Evolutionary conservation across 208 protist species (phyloP).

Genomic region (Acanthamoeba sp.): DNA sequence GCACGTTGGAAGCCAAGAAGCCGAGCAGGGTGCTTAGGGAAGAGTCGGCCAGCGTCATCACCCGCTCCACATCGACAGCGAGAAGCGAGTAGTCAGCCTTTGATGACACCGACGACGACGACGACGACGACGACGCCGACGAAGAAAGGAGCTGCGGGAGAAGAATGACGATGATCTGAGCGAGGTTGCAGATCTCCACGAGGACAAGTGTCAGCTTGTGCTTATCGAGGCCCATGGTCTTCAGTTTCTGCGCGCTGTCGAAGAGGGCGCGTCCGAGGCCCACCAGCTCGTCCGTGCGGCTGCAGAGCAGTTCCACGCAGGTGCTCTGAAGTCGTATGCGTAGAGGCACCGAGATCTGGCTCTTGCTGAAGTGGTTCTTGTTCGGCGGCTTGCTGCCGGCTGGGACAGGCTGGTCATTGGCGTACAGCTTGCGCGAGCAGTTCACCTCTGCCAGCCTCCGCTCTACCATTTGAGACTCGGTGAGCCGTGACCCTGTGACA

Average conservation of each 20-base stretch:
- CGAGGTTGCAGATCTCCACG: conserved; percentile 33
- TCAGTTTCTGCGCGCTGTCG: conserved; percentile 51
- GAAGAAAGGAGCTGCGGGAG: neutral
- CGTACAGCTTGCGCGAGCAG: conserved; percentile 13
- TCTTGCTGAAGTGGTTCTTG: conserved; percentile 4
- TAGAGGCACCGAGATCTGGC: conserved; percentile 46
- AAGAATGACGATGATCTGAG: conserved; percentile 30
- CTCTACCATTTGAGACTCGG: neutral
- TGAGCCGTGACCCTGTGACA: no score
- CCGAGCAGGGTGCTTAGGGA: neutral
- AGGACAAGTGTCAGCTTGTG: conserved; percentile 56
- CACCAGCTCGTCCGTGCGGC: conserved; percentile 13
- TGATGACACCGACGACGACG: no score
- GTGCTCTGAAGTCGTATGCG: conserved; percentile 34
- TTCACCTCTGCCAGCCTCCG: neutral
- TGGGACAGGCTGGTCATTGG: neutral
- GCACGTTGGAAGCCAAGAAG: conserved; percentile 23
- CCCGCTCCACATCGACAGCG: neutral
- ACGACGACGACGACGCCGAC: neutral
- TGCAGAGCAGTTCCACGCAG: conserved; percentile 32
- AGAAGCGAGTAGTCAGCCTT: neutral
- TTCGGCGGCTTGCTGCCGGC: no score
- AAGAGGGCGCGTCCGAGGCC: neutral
- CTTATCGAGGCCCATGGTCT: conserved; percentile 63
- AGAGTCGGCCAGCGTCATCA: conserved; percentile 9